phyloP scores from a whole-genome alignment of 805 yeast genomes.

The Metschnikowia aberdeeniae region DNA sequence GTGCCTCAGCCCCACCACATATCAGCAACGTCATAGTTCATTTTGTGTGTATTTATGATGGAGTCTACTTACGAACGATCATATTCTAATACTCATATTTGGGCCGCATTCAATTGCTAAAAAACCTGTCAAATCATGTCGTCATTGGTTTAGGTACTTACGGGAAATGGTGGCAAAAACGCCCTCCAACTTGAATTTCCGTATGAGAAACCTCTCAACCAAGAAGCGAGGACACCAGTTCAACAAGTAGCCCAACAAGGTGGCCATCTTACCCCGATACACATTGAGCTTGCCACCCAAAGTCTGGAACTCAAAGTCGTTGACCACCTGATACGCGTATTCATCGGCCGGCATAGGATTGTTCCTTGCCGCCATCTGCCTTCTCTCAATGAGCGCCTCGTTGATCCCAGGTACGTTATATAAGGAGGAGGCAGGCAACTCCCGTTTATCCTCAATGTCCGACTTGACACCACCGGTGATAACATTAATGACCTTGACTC shows the following conservation, averaged over 20 bases:
- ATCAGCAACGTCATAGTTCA: too few relatives aligned
- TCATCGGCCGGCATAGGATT: constrained; percentile 56
- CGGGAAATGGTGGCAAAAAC: constrained; percentile 23
- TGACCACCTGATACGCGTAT: constrained; percentile 55
- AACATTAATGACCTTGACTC: constrained; percentile 63
- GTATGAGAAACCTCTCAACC: constrained; percentile 36
- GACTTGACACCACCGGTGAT: constrained; percentile 77
- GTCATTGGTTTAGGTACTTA: constrained; percentile 16
- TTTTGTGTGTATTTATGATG: too few relatives aligned
- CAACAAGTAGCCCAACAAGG: constrained; percentile 30
- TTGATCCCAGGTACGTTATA: constrained; percentile 50
- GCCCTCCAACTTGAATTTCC: constrained; percentile 29
- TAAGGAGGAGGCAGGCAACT: constrained; percentile 52
- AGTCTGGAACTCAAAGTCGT: constrained; percentile 39
- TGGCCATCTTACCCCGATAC: constrained; percentile 53
- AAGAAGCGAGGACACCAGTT: constrained; percentile 45
- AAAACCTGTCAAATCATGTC: not conserved
- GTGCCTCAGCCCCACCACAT: too few relatives aligned
- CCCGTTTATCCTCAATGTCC: constrained; percentile 62
- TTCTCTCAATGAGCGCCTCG: constrained; percentile 47
- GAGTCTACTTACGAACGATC: not conserved
- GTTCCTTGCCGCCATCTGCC: constrained; percentile 54
- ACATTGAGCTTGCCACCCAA: constrained; percentile 43
- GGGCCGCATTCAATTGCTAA: not conserved
- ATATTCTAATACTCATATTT: too few relatives aligned